Conservation (phyloP, 192 early-diverging fungal species). For the Backusella westeae region DNA sequence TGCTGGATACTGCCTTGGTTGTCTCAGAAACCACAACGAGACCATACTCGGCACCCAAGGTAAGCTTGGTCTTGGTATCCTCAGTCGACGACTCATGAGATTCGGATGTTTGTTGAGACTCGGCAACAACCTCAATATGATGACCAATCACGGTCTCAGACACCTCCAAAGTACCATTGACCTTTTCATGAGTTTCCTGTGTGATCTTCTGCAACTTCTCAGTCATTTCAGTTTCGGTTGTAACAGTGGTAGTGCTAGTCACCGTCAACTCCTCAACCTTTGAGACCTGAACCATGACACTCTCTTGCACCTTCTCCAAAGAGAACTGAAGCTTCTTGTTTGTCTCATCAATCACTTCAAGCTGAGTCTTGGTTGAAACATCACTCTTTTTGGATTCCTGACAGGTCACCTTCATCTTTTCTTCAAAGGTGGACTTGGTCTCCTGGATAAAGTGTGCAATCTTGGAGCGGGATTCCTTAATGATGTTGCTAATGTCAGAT, state of each 20-base stretch:
- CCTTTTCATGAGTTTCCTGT: not conserved
- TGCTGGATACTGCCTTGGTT: not conserved
- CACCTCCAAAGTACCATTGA: not conserved
- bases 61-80: not conserved
- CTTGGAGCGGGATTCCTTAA: slow-evolving; percentile 3
- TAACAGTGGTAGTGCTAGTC: not conserved
- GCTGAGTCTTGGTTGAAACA: not conserved
- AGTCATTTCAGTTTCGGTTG: not conserved
- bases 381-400: slow-evolving; percentile 1
- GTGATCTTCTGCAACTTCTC: slow-evolving; percentile 2
- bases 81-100: not conserved
- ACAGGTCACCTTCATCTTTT: not conserved
- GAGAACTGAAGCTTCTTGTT: slow-evolving; percentile 8
- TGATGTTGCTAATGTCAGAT: slow-evolving; percentile 9
- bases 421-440: not conserved
- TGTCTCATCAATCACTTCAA: not conserved
- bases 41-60: slow-evolving; percentile 11
- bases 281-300: slow-evolving; percentile 7
- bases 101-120: not conserved
- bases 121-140: slow-evolving; percentile 14
- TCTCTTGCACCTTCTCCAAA: not conserved
- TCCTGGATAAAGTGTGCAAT: not conserved
- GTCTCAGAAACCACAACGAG: slow-evolving; percentile 9
- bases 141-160: slow-evolving; percentile 16
- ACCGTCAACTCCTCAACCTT: slow-evolving; percentile 10